Conservation (phyloP, 2,329 filamentous ascomycete species). For the Madurella mycetomatis region DNA sequence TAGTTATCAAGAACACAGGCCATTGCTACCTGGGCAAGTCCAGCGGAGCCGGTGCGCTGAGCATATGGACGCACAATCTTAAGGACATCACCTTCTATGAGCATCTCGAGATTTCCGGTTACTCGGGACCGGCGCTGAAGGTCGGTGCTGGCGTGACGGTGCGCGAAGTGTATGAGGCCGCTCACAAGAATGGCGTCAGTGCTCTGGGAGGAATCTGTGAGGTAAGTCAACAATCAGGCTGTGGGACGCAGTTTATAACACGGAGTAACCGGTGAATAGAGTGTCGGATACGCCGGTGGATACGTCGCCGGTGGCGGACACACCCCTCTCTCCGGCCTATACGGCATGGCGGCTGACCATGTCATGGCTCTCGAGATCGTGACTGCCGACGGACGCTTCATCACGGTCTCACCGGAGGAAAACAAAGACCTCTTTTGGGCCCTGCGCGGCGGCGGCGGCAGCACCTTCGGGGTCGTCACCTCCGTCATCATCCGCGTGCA, state of each 20-base stretch:
- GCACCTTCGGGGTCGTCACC: constrained; percentile 19
- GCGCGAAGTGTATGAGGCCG: constrained; percentile 37
- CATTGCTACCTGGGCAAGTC: constrained; percentile 34
- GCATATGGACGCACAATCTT: constrained; percentile 39
- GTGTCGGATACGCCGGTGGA: constrained; percentile 55
- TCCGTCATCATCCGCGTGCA: constrained; percentile 16
- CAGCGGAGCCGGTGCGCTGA: constrained; percentile 33
- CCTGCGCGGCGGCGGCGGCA: constrained; percentile 18
- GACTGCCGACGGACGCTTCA: constrained; percentile 40
- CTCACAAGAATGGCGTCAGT: constrained; percentile 34
- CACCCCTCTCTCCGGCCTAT: constrained; percentile 40
- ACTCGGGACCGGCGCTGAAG: constrained; percentile 42
- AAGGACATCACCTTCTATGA: constrained; percentile 29
- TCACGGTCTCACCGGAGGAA: constrained; percentile 35
- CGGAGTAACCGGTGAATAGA: constrained; percentile 25
- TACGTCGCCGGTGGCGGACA: constrained; percentile 50
- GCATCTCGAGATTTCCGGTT: constrained; percentile 33
- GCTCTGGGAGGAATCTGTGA: constrained; percentile 46
- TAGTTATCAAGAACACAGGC: constrained; percentile 47
- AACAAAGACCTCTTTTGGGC: constrained; percentile 43
- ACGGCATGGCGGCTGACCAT: constrained; percentile 45
- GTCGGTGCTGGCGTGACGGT: constrained; percentile 46
- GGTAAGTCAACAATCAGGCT: not conserved
- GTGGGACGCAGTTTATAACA: too few species aligned
- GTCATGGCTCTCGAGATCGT: constrained; percentile 44